Conservation (phyloP, 345 rosid species). For the Raphanus sativus region DNA sequence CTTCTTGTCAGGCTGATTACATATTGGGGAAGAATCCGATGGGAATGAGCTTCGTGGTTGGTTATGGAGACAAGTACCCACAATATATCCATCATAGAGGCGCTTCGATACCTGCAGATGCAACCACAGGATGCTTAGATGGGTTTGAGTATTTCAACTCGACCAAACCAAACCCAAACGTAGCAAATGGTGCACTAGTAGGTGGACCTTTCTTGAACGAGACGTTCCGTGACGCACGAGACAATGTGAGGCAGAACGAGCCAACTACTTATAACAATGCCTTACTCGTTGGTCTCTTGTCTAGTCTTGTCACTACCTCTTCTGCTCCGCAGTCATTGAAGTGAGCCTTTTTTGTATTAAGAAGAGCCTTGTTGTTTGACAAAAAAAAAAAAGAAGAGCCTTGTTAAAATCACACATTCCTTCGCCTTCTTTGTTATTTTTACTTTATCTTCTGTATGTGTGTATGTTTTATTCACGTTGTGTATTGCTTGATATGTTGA, state of each 20-base stretch:
- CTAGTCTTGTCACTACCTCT: slow-evolving; percentile 89
- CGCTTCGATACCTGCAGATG: slow-evolving; percentile 84
- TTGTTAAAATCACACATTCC: slow-evolving; percentile 13
- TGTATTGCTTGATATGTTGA: slow-evolving; percentile 25
- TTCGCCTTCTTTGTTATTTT: slow-evolving; percentile 19
- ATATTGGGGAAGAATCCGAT: slow-evolving; percentile 77
- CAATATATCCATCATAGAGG: slow-evolving; percentile 90
- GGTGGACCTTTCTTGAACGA: slow-evolving; percentile 95
- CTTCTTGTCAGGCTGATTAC: slow-evolving; percentile 78
- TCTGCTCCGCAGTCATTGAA: slow-evolving; percentile 64
- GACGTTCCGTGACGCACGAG: slow-evolving; percentile 65
- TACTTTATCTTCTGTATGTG: not conserved
- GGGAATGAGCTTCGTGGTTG: slow-evolving; percentile 85
- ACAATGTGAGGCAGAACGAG: slow-evolving; percentile 80
- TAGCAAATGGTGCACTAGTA: slow-evolving; percentile 83
- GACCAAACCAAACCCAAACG: slow-evolving; percentile 71
- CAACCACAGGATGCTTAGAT: slow-evolving; percentile 64
- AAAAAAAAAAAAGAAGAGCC: too few relatives aligned
- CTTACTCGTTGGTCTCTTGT: slow-evolving; percentile 76
- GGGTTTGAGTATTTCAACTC: slow-evolving; percentile 80
- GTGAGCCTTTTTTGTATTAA: slow-evolving; percentile 18
- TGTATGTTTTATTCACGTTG: slow-evolving; percentile 12
- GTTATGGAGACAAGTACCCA: slow-evolving; percentile 87
- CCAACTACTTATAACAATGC: slow-evolving; percentile 94
- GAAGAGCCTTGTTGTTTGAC: not conserved